Percentiles rank a stretch among this genome's conserved stretches.
Conservation (phyloP, 2,329 filamentous ascomycete genomes). For the Aspergillus calidoustus region DNA sequence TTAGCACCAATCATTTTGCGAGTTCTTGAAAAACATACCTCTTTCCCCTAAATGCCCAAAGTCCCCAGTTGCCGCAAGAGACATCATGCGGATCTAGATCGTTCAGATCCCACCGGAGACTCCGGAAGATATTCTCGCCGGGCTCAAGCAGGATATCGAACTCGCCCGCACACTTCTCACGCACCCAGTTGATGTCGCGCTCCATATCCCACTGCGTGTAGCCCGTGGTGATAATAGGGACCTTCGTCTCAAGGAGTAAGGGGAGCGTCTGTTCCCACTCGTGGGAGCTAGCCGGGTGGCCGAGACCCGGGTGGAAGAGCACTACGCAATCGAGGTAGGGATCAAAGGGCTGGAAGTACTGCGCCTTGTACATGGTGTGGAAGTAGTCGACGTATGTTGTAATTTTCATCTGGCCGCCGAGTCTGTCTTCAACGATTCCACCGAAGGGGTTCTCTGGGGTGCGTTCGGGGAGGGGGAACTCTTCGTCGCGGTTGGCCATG, state of each 20-base stretch:
- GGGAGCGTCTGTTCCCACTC: constrained; percentile 95
- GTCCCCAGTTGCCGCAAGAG: constrained; percentile 94
- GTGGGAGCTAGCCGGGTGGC: constrained; percentile 88
- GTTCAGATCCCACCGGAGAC: constrained; percentile 94
- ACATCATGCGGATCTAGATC: constrained; percentile 93
- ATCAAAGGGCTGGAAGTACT: constrained; percentile 91
- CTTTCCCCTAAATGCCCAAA: constrained; percentile 98
- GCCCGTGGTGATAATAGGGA: constrained; percentile 90
- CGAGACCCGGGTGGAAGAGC: constrained; percentile 93
- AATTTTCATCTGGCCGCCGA: constrained; percentile 91
- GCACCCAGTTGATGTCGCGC: constrained; percentile 87
- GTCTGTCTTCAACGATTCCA: constrained; percentile 87
- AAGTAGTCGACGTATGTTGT: constrained; percentile 98
- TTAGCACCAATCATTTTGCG: not conserved
- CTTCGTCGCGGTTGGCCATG: constrained; percentile 90
- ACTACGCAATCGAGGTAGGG: constrained; percentile 99
- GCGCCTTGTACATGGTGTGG: constrained; percentile 90
- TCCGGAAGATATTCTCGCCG: constrained; percentile 92
- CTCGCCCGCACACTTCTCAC: constrained; percentile 82
- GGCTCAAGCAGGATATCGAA: constrained; percentile 91
- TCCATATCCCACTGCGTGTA: constrained; percentile 97
- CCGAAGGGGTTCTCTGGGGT: constrained; percentile 89
- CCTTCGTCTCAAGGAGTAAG: constrained; percentile 89
- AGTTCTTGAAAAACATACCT: constrained; percentile 62
- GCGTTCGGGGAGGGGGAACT: constrained; percentile 87